phyloP scores from a whole-genome alignment of 768 basidiomycete species.

The Termitomyces sp. region DNA sequence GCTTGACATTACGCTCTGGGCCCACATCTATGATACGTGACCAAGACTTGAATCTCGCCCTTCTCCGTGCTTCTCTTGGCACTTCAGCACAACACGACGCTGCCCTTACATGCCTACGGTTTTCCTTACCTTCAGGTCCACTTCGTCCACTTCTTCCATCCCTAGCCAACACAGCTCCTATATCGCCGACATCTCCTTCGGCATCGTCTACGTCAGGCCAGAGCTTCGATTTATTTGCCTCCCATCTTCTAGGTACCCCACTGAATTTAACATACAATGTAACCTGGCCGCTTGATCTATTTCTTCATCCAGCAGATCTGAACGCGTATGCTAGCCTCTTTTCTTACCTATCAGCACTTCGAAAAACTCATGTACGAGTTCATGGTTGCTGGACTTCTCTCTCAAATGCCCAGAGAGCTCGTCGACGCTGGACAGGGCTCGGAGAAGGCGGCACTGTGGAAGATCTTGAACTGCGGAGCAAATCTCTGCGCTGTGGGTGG shows the following conservation, averaged over 20 bases:
- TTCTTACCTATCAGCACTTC: constrained; percentile 78
- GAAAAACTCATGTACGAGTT: constrained; percentile 80
- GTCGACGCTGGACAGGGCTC: constrained; percentile 83
- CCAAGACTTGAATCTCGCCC: constrained; percentile 84
- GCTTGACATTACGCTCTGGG: constrained; percentile 66
- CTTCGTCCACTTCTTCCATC: constrained; percentile 79
- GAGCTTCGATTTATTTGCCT: constrained; percentile 59
- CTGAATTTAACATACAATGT: constrained; percentile 69
- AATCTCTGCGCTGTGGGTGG: constrained; percentile 79
- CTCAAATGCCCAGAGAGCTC: constrained; percentile 81
- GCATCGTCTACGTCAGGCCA: constrained; percentile 28
- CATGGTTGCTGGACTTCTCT: constrained; percentile 83
- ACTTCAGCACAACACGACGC: constrained; percentile 87
- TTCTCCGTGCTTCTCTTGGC: constrained; percentile 85
- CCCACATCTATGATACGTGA: constrained; percentile 80
- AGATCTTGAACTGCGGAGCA: constrained; percentile 62
- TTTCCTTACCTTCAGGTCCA: constrained; percentile 79
- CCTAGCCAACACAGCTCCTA: constrained; percentile 38
- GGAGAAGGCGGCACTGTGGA: constrained; percentile 82
- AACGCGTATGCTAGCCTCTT: constrained; percentile 75
- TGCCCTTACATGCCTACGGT: constrained; percentile 69
- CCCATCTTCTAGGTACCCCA: constrained; percentile 78
- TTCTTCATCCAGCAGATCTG: constrained; percentile 76
- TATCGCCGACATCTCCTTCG: constrained; percentile 35
- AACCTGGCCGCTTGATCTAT: constrained; percentile 88